These are phyloP conservation scores for Lizonia empirigonia DNA, from an alignment of 2,329 filamentous ascomycete species.

Conservation along the genomic window DNA sequence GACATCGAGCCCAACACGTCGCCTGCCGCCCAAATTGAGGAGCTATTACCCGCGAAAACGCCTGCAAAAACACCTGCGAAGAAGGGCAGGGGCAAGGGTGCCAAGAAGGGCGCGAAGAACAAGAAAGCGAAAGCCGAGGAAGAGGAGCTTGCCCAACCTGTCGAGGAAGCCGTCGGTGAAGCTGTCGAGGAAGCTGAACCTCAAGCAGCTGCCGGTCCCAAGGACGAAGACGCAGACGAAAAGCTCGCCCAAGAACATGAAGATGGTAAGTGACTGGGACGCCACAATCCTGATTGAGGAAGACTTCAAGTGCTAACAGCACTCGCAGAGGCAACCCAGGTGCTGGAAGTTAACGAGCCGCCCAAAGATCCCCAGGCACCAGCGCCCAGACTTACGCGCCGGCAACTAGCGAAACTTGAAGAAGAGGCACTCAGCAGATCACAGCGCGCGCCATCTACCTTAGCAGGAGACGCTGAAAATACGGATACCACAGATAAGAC, in stretches of 20 bases:
- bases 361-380: constrained; percentile 34
- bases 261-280: constrained; percentile 26
- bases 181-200: constrained; percentile 29
- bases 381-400: constrained; percentile 41
- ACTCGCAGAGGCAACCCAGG: constrained; percentile 27
- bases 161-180: constrained; percentile 33
- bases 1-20: constrained; percentile 49
- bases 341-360: constrained; percentile 27
- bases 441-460: constrained; percentile 16
- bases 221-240: constrained; percentile 30
- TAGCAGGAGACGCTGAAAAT: background rate
- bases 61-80: constrained; percentile 38
- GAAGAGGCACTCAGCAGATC: constrained; percentile 35
- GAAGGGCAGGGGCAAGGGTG: constrained; percentile 38
- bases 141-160: constrained; percentile 23
- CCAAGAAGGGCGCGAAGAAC: constrained; percentile 40
- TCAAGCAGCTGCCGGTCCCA: constrained; percentile 26
- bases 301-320: constrained; percentile 25
- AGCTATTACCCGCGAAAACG: constrained; percentile 25
- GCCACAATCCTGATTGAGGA: constrained; percentile 5
- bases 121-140: constrained; percentile 39
- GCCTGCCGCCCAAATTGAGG: constrained; percentile 24
- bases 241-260: constrained; percentile 19
- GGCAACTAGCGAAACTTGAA: constrained; percentile 44
- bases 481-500: background rate